Evolutionary conservation across 352 stramenopile genomes (phyloP), one percentile per base, ranked within the genome.

Genomic region (Phytophthora hibernalis): DNA sequence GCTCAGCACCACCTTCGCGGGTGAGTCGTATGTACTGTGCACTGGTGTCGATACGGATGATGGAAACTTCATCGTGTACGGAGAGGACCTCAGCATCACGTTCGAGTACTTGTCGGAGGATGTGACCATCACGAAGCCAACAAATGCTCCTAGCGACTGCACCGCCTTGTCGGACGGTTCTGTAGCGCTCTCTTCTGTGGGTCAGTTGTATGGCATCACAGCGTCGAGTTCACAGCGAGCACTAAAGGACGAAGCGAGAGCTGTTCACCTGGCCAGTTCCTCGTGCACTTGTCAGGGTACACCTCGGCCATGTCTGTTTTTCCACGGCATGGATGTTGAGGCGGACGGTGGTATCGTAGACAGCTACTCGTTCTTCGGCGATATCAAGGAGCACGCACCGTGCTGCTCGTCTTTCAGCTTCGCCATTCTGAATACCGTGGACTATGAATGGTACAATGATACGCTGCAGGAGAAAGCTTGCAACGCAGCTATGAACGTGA

Each of bases 321-420:
- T 85, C 61, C 80, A 89, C 24, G 80, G 80, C 10, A 72, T 87
- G 58, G 80, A 79, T 20, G 61, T 82, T 30, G 47, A 60, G 2
- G 61, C 66, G 6, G 68, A 84, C 24, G 54, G 60, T 11, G 70
- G 71, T 2, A 63, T 87, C 13, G 49, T 74, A 2, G 64, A 82
- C 49, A 74, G 63, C 45, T 80, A 73, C 40, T 68, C 64, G 24
- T 85, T 76, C 66, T 86, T 83, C 40, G 76, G 78, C 0, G 67
- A 82, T 45, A 74, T 85, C 49, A 74, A 80, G 45, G 70, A 74
- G 18, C 71, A 83, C 24, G 78, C 81, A 11, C 79, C 81, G 13
- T 89, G 80, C 64, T 89, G 80, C 68, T 79, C 76, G 22, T 77
- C 71, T 5, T 76, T 82, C 55, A 79, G 72, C 37, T 87, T 79